These are phyloP conservation scores for Cercophora sp. DNA, from an alignment of 495 filamentous ascomycete genomes.

Conservation along the genomic window DNA sequence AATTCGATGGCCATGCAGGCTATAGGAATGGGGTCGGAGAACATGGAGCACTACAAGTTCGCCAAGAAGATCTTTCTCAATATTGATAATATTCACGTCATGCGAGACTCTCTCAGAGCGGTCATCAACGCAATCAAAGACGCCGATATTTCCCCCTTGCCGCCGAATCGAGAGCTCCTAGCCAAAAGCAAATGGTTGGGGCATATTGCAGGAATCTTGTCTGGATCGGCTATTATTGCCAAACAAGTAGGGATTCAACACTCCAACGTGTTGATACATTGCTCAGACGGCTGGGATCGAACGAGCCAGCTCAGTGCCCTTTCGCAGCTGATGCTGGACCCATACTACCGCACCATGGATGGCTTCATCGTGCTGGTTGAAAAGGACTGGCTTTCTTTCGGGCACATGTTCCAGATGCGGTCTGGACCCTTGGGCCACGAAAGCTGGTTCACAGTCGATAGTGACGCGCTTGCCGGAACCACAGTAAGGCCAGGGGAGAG, in stretches of 20 bases:
- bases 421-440: constrained; percentile 83
- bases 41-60: constrained; percentile 95
- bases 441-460: constrained; percentile 92
- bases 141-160: constrained; percentile 77
- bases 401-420: constrained; percentile 92
- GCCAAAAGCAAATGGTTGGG: constrained; percentile 86
- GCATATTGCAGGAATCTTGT: constrained; percentile 79
- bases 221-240: constrained; percentile 79
- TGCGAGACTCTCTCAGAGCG: constrained; percentile 86
- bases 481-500: constrained; percentile 51
- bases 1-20: constrained; percentile 97
- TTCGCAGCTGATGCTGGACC: constrained; percentile 89
- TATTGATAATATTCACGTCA: constrained; percentile 99
- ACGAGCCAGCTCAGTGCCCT: constrained; percentile 95
- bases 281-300: constrained; percentile 97
- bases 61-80: constrained; percentile 92
- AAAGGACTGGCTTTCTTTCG: constrained; percentile 97
- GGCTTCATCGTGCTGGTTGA: constrained; percentile 94
- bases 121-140: constrained; percentile 91
- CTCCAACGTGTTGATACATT: constrained; percentile 94
- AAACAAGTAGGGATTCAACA: constrained; percentile 86
- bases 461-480: constrained; percentile 54
- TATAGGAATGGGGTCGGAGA: constrained; percentile 89
- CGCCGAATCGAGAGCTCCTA: constrained; percentile 78
- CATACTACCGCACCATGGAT: constrained; percentile 91